phyloP scores from a whole-genome alignment of 768 basidiomycete species.

The Aureoboletus auriporus region DNA sequence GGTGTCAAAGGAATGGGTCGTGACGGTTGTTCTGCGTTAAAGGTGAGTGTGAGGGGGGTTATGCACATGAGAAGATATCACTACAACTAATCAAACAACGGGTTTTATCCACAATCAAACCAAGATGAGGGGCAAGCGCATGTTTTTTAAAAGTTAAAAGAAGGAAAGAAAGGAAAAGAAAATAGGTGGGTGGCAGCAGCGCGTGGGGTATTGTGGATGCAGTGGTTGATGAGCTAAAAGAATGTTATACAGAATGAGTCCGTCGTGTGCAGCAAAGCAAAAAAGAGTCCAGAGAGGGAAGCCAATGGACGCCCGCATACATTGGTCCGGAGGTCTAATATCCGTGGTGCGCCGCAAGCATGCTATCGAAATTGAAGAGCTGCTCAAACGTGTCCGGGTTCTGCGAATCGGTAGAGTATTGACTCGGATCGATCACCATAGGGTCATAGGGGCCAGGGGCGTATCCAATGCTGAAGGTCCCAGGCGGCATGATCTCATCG shows the following conservation, averaged over 20 bases:
- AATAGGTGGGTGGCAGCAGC: constrained; percentile 25
- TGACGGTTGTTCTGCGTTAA: constrained; percentile 5
- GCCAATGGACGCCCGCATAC: constrained; percentile 36
- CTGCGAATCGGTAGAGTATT: constrained; percentile 27
- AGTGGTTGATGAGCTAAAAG: constrained; percentile 15
- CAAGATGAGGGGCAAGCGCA: constrained; percentile 20
- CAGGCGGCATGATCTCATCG: constrained; percentile 16
- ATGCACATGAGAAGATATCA: constrained; percentile 30
- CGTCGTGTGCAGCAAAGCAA: constrained; percentile 12
- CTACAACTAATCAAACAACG: constrained; percentile 36
- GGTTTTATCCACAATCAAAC: constrained; percentile 31
- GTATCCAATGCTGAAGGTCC: constrained; percentile 20
- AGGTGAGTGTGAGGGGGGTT: constrained; percentile 22
- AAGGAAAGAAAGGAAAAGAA: neutral
- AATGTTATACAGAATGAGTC: constrained; percentile 30
- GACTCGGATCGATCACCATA: constrained; percentile 27
- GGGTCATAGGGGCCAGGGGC: constrained; percentile 22
- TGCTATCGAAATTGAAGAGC: constrained; percentile 35
- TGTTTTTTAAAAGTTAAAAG: constrained; percentile 11
- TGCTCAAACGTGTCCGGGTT: constrained; percentile 34
- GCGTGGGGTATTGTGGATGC: constrained; percentile 28
- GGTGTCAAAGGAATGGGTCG: constrained; percentile 1
- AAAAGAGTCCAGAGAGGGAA: constrained; percentile 19
- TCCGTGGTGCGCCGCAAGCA: constrained; percentile 30
- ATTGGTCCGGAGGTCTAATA: constrained; percentile 31